Evolutionary conservation across 148 eudicot genomes (phyloP).

Genomic region (Chenopodium berlandieri): DNA sequence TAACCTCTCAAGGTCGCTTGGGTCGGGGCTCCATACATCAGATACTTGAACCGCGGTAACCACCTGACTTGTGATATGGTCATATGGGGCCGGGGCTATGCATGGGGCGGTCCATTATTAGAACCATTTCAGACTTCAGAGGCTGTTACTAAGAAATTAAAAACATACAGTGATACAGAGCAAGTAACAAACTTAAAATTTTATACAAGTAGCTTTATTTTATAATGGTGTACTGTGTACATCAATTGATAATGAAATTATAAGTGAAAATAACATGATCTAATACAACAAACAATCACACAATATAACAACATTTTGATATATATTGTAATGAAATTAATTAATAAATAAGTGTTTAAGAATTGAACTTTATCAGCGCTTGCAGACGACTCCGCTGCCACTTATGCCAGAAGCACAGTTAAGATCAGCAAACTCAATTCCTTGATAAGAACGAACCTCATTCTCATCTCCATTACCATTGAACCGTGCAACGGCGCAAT

Average conservation of each 20-base stretch:
- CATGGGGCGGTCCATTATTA: too few species aligned
- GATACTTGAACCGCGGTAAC: too few species aligned
- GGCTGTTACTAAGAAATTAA: too few species aligned
- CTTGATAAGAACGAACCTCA: neutral
- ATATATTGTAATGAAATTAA: neutral
- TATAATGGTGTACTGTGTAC: neutral
- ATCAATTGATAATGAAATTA: neutral
- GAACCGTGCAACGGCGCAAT: conserved; percentile 50
- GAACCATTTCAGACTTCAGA: too few species aligned
- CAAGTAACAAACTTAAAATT: too few species aligned
- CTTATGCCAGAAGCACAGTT: conserved; percentile 38
- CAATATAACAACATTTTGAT: neutral
- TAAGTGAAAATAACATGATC: neutral
- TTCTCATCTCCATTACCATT: conserved; percentile 17
- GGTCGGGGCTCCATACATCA: too few species aligned
- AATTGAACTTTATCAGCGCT: conserved; percentile 24
- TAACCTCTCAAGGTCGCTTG: too few species aligned
- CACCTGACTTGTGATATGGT: too few species aligned
- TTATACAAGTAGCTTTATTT: too few species aligned
- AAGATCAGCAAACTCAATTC: conserved; percentile 31
- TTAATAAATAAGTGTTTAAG: neutral
- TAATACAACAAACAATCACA: neutral
- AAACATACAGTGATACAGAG: too few species aligned
- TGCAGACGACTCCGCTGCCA: conserved; percentile 52
- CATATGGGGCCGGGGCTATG: too few species aligned